Evolutionary conservation across 2,329 filamentous ascomycete genomes (phyloP).

Genomic region (Talaromyces sp.): DNA sequence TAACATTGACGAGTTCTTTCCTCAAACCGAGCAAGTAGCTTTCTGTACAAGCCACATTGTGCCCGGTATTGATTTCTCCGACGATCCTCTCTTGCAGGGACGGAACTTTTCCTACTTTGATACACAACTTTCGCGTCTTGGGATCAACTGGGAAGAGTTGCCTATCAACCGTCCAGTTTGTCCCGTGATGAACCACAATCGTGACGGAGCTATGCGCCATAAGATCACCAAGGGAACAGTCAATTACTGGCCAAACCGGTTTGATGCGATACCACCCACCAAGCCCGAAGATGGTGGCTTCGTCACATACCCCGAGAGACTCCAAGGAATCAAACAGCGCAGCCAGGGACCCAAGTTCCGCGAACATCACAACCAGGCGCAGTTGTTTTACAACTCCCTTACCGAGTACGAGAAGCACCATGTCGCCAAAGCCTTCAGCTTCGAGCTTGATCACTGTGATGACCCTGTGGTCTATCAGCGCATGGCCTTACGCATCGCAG

Average conservation of each 20-base stretch:
- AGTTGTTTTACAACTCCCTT: slow-evolving; percentile 80
- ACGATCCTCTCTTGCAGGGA: slow-evolving; percentile 72
- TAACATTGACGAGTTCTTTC: slow-evolving; percentile 78
- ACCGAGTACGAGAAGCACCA: slow-evolving; percentile 65
- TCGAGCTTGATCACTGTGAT: slow-evolving; percentile 79
- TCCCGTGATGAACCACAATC: slow-evolving; percentile 70
- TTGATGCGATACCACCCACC: slow-evolving; percentile 62
- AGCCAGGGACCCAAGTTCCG: slow-evolving; percentile 68
- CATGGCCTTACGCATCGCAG: slow-evolving; percentile 64
- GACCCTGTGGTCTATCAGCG: slow-evolving; percentile 73
- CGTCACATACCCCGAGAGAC: slow-evolving; percentile 63
- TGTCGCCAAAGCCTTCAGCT: slow-evolving; percentile 60
- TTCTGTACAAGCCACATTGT: slow-evolving; percentile 81
- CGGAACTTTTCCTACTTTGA: slow-evolving; percentile 63
- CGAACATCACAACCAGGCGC: slow-evolving; percentile 74
- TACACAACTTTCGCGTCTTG: slow-evolving; percentile 61
- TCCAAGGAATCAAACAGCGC: slow-evolving; percentile 69
- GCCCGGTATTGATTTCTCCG: slow-evolving; percentile 72
- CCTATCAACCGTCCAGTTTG: slow-evolving; percentile 69
- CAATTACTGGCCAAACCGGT: slow-evolving; percentile 79
- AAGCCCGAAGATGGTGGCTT: slow-evolving; percentile 64
- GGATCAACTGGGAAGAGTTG: slow-evolving; percentile 68
- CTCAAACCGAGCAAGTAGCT: slow-evolving; percentile 77
- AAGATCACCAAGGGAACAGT: slow-evolving; percentile 70
- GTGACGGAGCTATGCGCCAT: slow-evolving; percentile 71